These are phyloP conservation scores for Arctostaphylos glauca DNA, from an alignment of 148 eudicot species.

Conservation along the genomic window DNA sequence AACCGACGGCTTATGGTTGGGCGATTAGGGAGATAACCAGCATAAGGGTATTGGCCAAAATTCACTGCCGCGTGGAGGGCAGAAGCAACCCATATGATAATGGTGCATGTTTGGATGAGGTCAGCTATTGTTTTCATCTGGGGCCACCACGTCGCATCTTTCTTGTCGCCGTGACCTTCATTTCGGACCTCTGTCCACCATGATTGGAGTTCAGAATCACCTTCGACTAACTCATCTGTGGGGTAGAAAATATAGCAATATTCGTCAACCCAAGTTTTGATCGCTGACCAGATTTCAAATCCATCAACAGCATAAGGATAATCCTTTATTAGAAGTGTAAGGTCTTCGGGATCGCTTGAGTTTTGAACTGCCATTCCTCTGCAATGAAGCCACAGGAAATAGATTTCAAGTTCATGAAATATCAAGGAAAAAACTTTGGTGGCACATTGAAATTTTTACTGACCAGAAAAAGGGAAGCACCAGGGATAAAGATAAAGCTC, in stretches of 20 bases:
- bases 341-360: slow-evolving; percentile 49
- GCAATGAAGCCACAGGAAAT: slow-evolving; percentile 14
- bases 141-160: slow-evolving; percentile 21
- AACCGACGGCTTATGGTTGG: slow-evolving; percentile 29
- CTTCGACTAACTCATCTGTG: slow-evolving; percentile 32
- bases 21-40: slow-evolving; percentile 34
- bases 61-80: slow-evolving; percentile 26
- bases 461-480: background rate
- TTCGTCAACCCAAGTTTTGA: slow-evolving; percentile 63
- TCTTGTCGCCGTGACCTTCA: slow-evolving; percentile 17
- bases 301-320: slow-evolving; percentile 86
- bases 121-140: slow-evolving; percentile 10
- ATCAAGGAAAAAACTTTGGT: background rate
- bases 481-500: background rate
- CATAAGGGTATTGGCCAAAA: slow-evolving; percentile 28
- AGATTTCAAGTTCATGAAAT: background rate
- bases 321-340: slow-evolving; percentile 64
- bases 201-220: slow-evolving; percentile 63
- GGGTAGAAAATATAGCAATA: slow-evolving; percentile 63
- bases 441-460: background rate
- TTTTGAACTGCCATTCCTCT: slow-evolving; percentile 72
- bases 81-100: slow-evolving; percentile 27
- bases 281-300: slow-evolving; percentile 76
- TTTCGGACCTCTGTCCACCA: slow-evolving; percentile 18
- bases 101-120: slow-evolving; percentile 19